These are phyloP conservation scores for Ceriops decandra DNA, from an alignment of 345 rosid species.

Conservation along the genomic window DNA sequence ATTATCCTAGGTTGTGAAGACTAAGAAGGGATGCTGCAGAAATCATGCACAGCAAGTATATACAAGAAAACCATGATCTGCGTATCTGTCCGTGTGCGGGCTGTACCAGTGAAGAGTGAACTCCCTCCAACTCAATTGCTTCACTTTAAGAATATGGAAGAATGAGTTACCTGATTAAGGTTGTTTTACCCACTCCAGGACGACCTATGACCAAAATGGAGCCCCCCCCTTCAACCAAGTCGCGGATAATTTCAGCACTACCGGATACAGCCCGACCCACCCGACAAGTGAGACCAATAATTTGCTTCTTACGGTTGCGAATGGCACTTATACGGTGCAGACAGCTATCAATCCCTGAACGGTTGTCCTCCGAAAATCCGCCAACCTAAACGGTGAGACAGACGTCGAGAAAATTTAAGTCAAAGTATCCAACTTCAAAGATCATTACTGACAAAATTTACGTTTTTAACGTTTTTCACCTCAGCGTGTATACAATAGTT, in stretches of 20 bases:
- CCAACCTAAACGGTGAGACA: conserved; percentile 55
- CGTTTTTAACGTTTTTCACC: background rate
- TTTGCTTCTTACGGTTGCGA: conserved; percentile 79
- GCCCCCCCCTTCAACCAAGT: conserved; percentile 82
- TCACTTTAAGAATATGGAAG: background rate
- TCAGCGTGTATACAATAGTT: too few relatives aligned
- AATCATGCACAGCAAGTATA: background rate
- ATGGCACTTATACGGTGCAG: conserved; percentile 96
- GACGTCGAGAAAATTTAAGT: conserved; percentile 17
- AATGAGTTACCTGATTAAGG: conserved; percentile 75
- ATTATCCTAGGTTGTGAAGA: background rate
- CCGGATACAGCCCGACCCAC: conserved; percentile 89
- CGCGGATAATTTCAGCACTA: conserved; percentile 79
- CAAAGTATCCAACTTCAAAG: conserved; percentile 11
- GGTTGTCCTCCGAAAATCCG: conserved; percentile 90
- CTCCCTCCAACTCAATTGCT: background rate
- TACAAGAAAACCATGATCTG: background rate
- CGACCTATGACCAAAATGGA: conserved; percentile 91
- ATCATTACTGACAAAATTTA: background rate
- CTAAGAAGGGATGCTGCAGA: conserved; percentile 1
- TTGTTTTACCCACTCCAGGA: conserved; percentile 97
- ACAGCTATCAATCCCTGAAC: conserved; percentile 84
- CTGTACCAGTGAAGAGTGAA: background rate
- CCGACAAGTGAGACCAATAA: conserved; percentile 91
- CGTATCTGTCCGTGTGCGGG: background rate